Percentiles rank a stretch among this genome's conserved stretches.
Conservation (phyloP, 208 protist genomes). For the Wallacemonas sp. region DNA sequence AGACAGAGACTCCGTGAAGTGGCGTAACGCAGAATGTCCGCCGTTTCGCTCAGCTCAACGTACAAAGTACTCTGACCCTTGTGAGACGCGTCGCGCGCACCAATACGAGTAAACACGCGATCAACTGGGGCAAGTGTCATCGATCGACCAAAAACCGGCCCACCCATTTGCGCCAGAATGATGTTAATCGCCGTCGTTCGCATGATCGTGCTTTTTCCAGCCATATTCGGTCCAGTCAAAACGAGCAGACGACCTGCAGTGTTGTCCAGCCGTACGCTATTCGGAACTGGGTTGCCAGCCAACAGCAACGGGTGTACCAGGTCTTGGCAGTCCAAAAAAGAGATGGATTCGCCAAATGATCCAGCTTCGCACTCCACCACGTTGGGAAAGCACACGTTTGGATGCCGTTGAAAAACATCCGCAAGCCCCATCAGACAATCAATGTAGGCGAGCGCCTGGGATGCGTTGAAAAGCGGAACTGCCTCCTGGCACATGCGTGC, state of each 20-base stretch:
- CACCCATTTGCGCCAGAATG: conserved; percentile 97
- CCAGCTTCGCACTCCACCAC: conserved; percentile 26
- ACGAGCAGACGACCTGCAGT: conserved; percentile 71
- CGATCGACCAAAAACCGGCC: conserved; percentile 81
- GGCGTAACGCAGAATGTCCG: conserved; percentile 88
- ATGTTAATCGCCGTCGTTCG: conserved; percentile 93
- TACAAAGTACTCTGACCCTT: conserved; percentile 98
- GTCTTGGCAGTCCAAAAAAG: conserved; percentile 19
- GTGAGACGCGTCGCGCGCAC: conserved; percentile 95
- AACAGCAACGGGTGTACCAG: conserved; percentile 36
- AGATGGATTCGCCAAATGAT: background rate
- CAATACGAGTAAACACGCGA: conserved; percentile 97
- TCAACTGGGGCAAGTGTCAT: conserved; percentile 86
- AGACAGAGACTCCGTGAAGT: conserved; percentile 95
- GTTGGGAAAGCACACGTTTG: conserved; percentile 19
- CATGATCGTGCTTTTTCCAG: conserved; percentile 98
- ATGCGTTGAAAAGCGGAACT: conserved; percentile 54
- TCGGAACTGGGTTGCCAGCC: conserved; percentile 52
- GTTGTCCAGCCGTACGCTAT: conserved; percentile 40
- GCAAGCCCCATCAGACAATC: conserved; percentile 81
- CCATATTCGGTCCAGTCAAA: conserved; percentile 99
- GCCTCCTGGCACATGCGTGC: conserved; percentile 68
- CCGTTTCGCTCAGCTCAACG: conserved; percentile 95
- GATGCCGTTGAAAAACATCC: conserved; percentile 21
- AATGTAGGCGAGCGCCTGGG: conserved; percentile 64